These are phyloP conservation scores for Phlegmacium glaucopus DNA, from an alignment of 768 basidiomycete genomes.

Conservation along the genomic window DNA sequence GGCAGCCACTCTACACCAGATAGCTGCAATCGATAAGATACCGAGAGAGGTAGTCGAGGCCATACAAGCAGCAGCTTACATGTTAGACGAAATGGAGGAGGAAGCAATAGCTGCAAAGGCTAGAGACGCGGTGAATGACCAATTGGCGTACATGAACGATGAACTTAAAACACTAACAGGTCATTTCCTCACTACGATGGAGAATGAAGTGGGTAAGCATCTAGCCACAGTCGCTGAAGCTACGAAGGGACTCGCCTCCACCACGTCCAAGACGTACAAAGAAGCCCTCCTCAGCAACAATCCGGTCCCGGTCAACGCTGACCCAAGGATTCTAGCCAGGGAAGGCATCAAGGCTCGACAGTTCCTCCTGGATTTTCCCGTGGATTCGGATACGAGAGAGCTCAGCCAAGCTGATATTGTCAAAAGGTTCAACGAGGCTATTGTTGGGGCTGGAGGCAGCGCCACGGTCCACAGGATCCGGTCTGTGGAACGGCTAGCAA, in stretches of 20 bases:
- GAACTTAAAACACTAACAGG: too few relatives aligned
- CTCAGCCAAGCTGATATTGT: background rate
- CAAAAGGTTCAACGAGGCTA: background rate
- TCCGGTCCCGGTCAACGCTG: too few relatives aligned
- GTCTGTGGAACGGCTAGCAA: background rate
- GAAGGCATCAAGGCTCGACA: too few relatives aligned
- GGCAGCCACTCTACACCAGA: background rate
- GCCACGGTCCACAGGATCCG: background rate
- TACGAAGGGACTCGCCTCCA: background rate
- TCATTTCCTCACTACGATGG: background rate
- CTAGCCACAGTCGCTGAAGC: background rate
- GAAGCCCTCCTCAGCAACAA: too few relatives aligned
- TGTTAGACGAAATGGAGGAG: background rate
- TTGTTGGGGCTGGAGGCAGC: too few relatives aligned
- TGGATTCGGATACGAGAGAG: background rate
- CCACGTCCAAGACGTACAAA: background rate
- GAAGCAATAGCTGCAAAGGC: background rate
- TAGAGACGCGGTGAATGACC: background rate
- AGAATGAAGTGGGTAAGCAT: background rate
- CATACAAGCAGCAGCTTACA: background rate
- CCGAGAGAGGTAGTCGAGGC: background rate
- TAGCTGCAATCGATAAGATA: background rate
- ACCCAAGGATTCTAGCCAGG: background rate
- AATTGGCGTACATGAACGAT: too few relatives aligned
- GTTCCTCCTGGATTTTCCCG: background rate